Evolutionary conservation across 83 land plant species (phyloP).

Genomic region (Larix sibirica): DNA sequence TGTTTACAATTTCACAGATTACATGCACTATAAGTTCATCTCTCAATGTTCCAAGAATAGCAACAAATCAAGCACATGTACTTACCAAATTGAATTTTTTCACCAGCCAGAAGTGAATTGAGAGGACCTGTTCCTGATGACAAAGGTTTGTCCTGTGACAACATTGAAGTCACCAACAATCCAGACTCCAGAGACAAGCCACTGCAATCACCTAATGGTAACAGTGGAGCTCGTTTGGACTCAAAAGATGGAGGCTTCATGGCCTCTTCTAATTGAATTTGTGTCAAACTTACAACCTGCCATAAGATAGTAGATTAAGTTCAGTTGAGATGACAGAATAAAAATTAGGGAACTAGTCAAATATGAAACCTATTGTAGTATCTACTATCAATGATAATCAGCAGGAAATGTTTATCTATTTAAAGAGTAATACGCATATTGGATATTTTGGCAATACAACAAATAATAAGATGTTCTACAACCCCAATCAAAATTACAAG

Average conservation of each 20-base stretch:
- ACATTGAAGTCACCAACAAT: constrained; percentile 40
- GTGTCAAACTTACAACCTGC: constrained; percentile 87
- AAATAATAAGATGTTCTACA: not conserved
- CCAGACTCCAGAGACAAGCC: constrained; percentile 42
- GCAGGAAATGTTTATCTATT: not conserved
- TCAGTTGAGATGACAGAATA: not conserved
- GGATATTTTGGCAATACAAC: not conserved
- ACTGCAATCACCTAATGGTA: constrained; percentile 37
- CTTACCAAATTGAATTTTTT: constrained; percentile 97
- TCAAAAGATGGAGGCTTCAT: constrained; percentile 83
- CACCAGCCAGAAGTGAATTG: constrained; percentile 86
- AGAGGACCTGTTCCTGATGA: constrained; percentile 65
- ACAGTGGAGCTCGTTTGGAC: constrained; percentile 34
- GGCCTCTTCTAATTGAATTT: constrained; percentile 92
- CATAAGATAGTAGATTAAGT: not conserved
- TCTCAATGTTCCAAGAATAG: not conserved
- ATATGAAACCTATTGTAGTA: not conserved
- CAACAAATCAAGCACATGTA: not conserved
- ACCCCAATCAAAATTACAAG: not conserved
- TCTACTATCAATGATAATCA: not conserved
- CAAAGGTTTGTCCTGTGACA: constrained; percentile 60
- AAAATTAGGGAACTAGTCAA: not conserved
- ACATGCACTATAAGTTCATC: not conserved
- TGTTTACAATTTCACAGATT: not conserved
- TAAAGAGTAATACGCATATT: not conserved